Conservation (phyloP, 148 eudicot genomes). For the Beta vulgaris region DNA sequence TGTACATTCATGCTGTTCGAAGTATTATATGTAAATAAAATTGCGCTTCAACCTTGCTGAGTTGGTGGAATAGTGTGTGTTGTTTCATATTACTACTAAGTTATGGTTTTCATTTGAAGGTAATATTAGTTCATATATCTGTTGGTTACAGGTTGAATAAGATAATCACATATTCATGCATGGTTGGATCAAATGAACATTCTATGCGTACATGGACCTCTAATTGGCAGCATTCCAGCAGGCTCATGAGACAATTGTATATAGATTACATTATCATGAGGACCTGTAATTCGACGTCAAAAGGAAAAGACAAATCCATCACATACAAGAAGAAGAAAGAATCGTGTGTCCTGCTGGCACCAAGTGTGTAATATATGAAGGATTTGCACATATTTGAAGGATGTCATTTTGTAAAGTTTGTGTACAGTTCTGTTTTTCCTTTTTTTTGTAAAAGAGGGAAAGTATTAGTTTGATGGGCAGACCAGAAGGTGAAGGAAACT, state of each 20-base stretch:
- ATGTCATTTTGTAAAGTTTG: neutral
- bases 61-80: neutral
- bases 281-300: neutral
- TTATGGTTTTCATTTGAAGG: neutral
- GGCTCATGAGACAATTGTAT: neutral
- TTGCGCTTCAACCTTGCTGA: neutral
- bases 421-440: neutral
- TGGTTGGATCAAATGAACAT: conserved; percentile 2
- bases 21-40: no score
- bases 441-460: no score
- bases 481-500: neutral
- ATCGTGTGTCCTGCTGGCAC: conserved; percentile 4
- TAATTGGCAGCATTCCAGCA: conserved; percentile 10
- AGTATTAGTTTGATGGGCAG: neutral
- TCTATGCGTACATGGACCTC: neutral
- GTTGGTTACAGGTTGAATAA: conserved; percentile 14
- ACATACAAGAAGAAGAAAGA: neutral
- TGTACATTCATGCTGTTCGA: neutral
- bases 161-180: neutral
- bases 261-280: conserved; percentile 3
- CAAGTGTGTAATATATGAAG: neutral
- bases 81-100: neutral
- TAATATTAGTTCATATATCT: neutral
- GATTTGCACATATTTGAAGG: neutral
- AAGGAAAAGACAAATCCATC: neutral